phyloP scores from a whole-genome alignment of 2,329 filamentous ascomycete genomes.

The Colletotrichum lindemuthianum region DNA sequence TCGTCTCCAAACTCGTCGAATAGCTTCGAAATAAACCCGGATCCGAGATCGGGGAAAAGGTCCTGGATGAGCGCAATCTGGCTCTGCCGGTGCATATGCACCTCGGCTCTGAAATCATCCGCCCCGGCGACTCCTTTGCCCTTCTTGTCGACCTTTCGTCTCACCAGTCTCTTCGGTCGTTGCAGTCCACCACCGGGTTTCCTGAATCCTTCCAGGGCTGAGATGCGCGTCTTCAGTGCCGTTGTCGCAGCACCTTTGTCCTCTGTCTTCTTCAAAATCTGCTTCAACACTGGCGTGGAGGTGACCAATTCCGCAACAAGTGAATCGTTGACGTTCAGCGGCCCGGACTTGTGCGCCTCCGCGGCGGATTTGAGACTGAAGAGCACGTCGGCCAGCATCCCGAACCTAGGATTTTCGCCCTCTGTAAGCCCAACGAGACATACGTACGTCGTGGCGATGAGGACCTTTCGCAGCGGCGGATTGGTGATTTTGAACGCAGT shows the following conservation, averaged over 20 bases:
- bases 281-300: constrained; percentile 77
- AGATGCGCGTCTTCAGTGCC: constrained; percentile 69
- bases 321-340: constrained; percentile 70
- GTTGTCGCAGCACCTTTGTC: constrained; percentile 59
- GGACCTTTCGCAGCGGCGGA: constrained; percentile 69
- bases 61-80: constrained; percentile 92
- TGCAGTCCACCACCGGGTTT: constrained; percentile 61
- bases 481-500: constrained; percentile 73
- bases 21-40: constrained; percentile 81
- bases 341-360: constrained; percentile 68
- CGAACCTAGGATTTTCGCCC: constrained; percentile 73
- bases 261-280: constrained; percentile 66
- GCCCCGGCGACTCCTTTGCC: constrained; percentile 64
- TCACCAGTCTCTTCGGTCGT: constrained; percentile 61
- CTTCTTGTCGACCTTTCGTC: constrained; percentile 67
- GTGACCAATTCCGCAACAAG: constrained; percentile 86
- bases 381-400: constrained; percentile 82
- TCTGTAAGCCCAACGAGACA: constrained; percentile 78
- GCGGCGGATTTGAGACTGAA: constrained; percentile 81
- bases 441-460: constrained; percentile 80
- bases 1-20: constrained; percentile 83
- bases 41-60: constrained; percentile 87
- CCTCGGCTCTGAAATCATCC: constrained; percentile 53
- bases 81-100: constrained; percentile 85
- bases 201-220: constrained; percentile 68